Percentiles rank a stretch among this genome's conserved stretches.
Evolutionary conservation across 352 stramenopile genomes (phyloP).

Genomic region (Globisporangium nodosum): DNA sequence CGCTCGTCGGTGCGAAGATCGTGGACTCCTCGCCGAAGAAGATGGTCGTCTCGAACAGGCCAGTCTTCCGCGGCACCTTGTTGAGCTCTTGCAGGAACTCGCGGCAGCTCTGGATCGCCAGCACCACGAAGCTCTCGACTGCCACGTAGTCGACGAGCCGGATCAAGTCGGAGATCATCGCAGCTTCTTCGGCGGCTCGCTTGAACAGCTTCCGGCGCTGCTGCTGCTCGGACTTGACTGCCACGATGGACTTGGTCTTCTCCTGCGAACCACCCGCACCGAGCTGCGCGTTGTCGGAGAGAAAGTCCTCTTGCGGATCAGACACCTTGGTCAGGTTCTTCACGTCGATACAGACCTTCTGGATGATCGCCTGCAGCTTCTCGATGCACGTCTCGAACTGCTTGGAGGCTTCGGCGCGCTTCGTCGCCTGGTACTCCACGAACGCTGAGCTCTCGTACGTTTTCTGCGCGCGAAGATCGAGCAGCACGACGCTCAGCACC

Average conservation of each 20-base stretch:
- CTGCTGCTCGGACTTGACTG: conserved; percentile 87
- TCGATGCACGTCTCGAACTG: conserved; percentile 90
- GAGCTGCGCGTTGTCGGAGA: conserved; percentile 34
- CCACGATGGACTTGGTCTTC: conserved; percentile 92
- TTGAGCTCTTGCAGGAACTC: conserved; percentile 88
- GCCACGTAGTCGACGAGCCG: conserved; percentile 91
- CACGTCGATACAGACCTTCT: conserved; percentile 88
- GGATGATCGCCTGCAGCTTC: conserved; percentile 86
- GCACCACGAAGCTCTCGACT: conserved; percentile 86
- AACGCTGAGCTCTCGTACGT: conserved; percentile 87
- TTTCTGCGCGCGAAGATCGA: conserved; percentile 85
- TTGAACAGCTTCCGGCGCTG: conserved; percentile 79
- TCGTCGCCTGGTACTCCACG: conserved; percentile 86
- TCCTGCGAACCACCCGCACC: conserved; percentile 34
- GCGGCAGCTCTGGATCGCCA: conserved; percentile 79
- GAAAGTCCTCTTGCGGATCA: conserved; percentile 56
- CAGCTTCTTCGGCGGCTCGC: conserved; percentile 80
- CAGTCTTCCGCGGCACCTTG: conserved; percentile 81
- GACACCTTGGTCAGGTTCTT: conserved; percentile 79
- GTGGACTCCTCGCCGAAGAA: conserved; percentile 81
- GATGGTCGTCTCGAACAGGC: conserved; percentile 93
- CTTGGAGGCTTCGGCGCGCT: conserved; percentile 83
- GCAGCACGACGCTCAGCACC: conserved; percentile 72
- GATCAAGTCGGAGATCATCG: conserved; percentile 92
- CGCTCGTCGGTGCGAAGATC: conserved; percentile 80